Evolutionary conservation across 345 rosid genomes (phyloP).

Genomic region (Abelmoschus esculentus): DNA sequence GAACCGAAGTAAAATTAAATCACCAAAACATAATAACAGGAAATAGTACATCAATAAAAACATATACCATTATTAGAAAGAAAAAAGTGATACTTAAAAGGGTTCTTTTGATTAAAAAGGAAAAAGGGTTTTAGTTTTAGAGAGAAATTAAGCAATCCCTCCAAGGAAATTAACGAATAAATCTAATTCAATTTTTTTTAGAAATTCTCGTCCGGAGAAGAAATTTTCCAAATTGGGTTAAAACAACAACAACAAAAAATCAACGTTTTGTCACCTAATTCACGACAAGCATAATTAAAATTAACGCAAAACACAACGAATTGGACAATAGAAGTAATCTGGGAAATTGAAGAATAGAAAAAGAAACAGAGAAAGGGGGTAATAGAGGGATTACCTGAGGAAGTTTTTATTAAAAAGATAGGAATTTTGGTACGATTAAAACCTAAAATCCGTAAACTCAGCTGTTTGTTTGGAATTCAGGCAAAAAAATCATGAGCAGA

Average conservation of each 20-base stretch:
- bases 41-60: neutral
- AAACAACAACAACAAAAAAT: neutral
- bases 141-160: neutral
- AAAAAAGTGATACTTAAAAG: neutral
- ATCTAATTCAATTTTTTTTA: neutral
- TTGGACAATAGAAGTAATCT: neutral
- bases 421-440: neutral
- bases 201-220: neutral
- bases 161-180: neutral
- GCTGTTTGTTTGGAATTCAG: neutral
- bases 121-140: neutral
- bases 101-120: neutral
- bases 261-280: neutral
- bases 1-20: neutral
- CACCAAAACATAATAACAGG: neutral
- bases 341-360: neutral
- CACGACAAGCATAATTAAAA: neutral
- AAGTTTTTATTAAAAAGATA: neutral
- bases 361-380: no score
- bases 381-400: neutral
- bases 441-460: neutral
- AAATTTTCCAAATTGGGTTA: neutral
- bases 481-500: neutral
- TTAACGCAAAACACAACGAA: neutral
- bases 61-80: neutral